Evolutionary conservation across 768 basidiomycete genomes (phyloP).

Genomic region (Hysterangium stoloniferum): DNA sequence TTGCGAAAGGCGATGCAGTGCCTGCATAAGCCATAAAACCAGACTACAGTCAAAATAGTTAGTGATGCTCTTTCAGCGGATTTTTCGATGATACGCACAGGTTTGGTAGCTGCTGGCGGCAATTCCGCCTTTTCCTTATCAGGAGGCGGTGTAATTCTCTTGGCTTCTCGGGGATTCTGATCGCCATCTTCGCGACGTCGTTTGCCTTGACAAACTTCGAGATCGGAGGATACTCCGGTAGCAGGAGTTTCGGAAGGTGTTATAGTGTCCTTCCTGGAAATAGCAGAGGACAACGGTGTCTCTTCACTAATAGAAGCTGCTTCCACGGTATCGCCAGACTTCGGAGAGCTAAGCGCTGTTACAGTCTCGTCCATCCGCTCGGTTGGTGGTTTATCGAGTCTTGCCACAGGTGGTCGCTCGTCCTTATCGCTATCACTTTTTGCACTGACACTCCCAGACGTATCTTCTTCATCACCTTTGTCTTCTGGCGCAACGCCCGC

Average conservation of each 20-base stretch:
- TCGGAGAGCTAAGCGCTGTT: no score
- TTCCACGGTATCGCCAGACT: no score
- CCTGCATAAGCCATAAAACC: conserved; percentile 82
- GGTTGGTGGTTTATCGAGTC: conserved; percentile 33
- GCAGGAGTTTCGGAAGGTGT: background rate
- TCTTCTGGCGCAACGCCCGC: background rate
- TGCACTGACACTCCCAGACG: conserved; percentile 11
- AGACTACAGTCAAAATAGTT: conserved; percentile 36
- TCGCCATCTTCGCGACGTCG: conserved; percentile 56
- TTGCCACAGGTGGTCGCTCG: background rate
- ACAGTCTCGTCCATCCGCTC: conserved; percentile 32
- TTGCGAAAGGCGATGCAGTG: conserved; percentile 62
- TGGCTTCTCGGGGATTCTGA: conserved; percentile 41
- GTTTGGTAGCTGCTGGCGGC: conserved; percentile 17
- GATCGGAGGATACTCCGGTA: conserved; percentile 1
- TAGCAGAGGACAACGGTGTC: no score
- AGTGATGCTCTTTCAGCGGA: conserved; percentile 48
- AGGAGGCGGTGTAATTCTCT: conserved; percentile 17
- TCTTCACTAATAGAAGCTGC: no score
- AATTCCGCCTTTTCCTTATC: conserved; percentile 25
- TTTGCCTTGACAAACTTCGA: conserved; percentile 26
- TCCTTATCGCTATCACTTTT: conserved; percentile 11
- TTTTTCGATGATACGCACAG: background rate
- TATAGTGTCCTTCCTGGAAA: no score
- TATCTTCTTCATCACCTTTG: conserved; percentile 1